Base-by-base conservation (phyloP, 257 asterid genomes). In the Parsonsia alboflavescens region DNA sequence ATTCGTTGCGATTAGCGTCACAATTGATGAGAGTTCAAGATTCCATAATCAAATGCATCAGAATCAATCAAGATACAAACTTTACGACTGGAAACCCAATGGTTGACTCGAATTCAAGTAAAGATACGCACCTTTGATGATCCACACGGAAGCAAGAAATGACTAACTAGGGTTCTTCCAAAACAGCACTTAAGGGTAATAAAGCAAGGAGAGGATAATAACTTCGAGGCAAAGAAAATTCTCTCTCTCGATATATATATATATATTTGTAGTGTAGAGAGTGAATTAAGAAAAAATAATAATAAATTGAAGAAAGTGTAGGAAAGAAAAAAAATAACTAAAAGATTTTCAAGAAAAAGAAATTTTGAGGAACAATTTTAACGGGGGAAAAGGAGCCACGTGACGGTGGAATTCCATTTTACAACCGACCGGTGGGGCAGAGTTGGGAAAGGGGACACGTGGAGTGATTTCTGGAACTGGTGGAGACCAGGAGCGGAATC, bases 201-300 rank as follows among this genome's bases (percentile, higher is more conserved):
- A 15, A 44, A 62, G 30, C 0, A 56, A 54, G 54, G n/a, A 6
- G 10, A 50, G 42, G 76, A 50, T 41, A 76, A 66, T 50, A 71
- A 56, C 81, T 76, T 76, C 65, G 16, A 72, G 73, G 69, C 76
- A 30, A 76, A 76, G 80, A 71, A 76, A 80, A 53, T 54, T 2
- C 39, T 58, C 52, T 19, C 7, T 3, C n/a, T n/a, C n/a, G n/a
- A n/a, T n/a, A n/a, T n/a, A n/a, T n/a, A n/a, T n/a, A 45, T 22
- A 10, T 75, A 3, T 66, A 22, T 67, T 39, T 73, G 57, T 41
- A 16, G 39, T 54, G 41, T 28, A 44, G 22, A 68, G 70, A 71
- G 6, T 5, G 33, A 33, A 1, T 7, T 9, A 6, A 28, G 66
- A n/a, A 42, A 70, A 6, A 39, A 45, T 24, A 63, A 53, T 52